Evolutionary conservation across 306 rosid genomes (phyloP).

Genomic region (Myrica gale): DNA sequence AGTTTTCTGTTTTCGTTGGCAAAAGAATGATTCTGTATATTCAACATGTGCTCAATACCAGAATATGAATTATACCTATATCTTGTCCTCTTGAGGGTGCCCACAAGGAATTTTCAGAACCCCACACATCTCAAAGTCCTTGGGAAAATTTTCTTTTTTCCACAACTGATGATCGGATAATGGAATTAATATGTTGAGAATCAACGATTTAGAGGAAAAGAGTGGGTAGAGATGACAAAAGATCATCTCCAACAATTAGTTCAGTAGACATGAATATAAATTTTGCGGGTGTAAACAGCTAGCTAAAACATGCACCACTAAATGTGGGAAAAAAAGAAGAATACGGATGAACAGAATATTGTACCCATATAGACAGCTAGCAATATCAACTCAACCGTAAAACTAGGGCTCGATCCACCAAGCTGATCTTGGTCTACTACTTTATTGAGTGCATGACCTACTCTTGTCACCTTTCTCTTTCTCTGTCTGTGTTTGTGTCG

Average conservation of each 20-base stretch:
- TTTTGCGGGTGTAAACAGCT: too few relatives aligned
- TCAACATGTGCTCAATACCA: too few relatives aligned
- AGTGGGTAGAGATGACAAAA: too few relatives aligned
- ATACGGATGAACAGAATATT: not conserved
- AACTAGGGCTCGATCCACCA: not conserved
- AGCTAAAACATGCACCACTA: too few relatives aligned
- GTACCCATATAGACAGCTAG: not conserved
- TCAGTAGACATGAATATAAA: too few relatives aligned
- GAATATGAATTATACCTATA: not conserved
- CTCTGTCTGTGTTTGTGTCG: not conserved
- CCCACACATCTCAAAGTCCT: not conserved
- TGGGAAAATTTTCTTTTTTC: too few relatives aligned
- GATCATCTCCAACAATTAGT: too few relatives aligned
- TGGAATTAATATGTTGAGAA: too few relatives aligned
- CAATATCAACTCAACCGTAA: not conserved
- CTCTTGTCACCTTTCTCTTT: not conserved
- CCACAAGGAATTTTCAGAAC: not conserved
- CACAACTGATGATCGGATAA: too few relatives aligned
- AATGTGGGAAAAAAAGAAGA: too few relatives aligned
- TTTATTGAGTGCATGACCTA: not conserved
- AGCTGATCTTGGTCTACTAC: not conserved
- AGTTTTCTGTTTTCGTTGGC: not conserved
- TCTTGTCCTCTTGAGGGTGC: not conserved
- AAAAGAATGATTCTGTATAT: not conserved
- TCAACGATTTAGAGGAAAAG: too few relatives aligned